These are phyloP conservation scores for Pythium periplocum DNA, from an alignment of 352 stramenopile genomes.

Conservation along the genomic window DNA sequence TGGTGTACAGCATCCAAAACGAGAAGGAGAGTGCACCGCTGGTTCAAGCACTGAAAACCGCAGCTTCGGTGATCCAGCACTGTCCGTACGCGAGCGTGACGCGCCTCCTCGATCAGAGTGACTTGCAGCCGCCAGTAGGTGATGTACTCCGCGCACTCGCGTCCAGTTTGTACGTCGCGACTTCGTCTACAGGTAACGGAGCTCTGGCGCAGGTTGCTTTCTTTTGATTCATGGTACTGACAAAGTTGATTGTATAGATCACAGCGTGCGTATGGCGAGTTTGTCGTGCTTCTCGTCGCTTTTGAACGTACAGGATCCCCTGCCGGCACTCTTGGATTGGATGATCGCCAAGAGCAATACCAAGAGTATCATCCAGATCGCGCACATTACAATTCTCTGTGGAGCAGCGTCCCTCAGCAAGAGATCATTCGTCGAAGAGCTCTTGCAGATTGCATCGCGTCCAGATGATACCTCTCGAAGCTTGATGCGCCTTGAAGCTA, in stretches of 20 bases:
- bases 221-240: neutral
- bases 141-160: constrained; percentile 64
- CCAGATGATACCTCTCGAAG: constrained; percentile 48
- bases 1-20: constrained; percentile 81
- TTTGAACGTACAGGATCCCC: constrained; percentile 62
- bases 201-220: neutral
- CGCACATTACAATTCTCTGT: constrained; percentile 60
- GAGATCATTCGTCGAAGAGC: constrained; percentile 69
- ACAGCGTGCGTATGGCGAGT: constrained; percentile 72
- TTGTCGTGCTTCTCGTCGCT: constrained; percentile 76
- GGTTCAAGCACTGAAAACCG: constrained; percentile 69
- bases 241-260: constrained; percentile 30
- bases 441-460: constrained; percentile 57
- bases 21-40: constrained; percentile 58
- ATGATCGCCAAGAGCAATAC: constrained; percentile 49
- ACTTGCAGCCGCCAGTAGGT: constrained; percentile 46
- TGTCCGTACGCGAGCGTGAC: constrained; percentile 72
- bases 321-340: constrained; percentile 65
- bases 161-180: constrained; percentile 60
- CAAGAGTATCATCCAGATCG: constrained; percentile 42
- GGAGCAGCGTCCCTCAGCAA: constrained; percentile 48
- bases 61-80: constrained; percentile 65
- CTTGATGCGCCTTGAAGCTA: constrained; percentile 69
- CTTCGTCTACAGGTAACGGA: constrained; percentile 45
- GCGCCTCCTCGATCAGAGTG: constrained; percentile 36